These are phyloP conservation scores for Bretschneidera sinensis DNA, from an alignment of 345 rosid genomes.

Conservation along the genomic window DNA sequence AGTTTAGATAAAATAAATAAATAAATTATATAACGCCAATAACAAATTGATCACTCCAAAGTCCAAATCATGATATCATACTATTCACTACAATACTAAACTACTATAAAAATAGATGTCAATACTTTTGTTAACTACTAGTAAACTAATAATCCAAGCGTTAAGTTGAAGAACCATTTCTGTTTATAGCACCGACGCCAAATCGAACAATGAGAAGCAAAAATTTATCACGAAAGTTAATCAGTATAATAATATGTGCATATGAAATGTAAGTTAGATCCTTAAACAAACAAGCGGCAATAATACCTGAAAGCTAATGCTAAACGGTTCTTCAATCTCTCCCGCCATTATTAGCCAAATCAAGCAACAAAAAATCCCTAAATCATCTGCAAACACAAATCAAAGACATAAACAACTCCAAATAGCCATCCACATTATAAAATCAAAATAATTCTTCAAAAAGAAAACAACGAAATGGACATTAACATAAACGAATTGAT, in stretches of 20 bases:
- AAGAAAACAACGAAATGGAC: too few relatives aligned
- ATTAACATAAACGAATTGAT: background rate
- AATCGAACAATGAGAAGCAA: conserved; percentile 7
- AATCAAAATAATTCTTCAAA: too few relatives aligned
- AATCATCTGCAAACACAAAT: background rate
- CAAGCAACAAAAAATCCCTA: conserved; percentile 1
- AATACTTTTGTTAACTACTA: too few relatives aligned
- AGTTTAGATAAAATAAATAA: background rate
- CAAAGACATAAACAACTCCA: background rate
- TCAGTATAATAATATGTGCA: too few relatives aligned
- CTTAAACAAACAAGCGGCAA: background rate
- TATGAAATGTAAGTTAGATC: background rate
- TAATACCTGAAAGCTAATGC: conserved; percentile 59
- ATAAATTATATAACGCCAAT: background rate
- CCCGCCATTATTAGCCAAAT: conserved; percentile 47
- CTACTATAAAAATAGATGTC: too few relatives aligned
- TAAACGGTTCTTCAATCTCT: conserved; percentile 58
- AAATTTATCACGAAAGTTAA: background rate
- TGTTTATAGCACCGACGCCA: background rate
- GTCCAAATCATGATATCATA: too few relatives aligned
- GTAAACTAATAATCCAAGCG: too few relatives aligned
- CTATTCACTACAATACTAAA: too few relatives aligned
- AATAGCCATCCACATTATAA: background rate
- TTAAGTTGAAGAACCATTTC: background rate
- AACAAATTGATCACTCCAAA: background rate